Evolutionary conservation across 345 rosid species (phyloP).

Genomic region (Firmiana major): DNA sequence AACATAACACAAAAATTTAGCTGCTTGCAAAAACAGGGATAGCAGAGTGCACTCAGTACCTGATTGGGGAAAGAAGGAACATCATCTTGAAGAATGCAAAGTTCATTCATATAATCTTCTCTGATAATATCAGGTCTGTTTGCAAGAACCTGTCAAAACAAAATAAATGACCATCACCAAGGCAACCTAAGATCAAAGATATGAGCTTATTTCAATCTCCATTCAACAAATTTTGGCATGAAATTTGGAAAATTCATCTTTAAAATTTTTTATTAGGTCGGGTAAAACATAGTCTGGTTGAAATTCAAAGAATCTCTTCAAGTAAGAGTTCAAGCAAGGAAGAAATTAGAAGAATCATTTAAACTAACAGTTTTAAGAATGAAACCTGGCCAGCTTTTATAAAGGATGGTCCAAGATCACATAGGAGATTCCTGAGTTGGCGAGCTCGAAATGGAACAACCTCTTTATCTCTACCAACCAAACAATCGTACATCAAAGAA

Average conservation of each 20-base stretch:
- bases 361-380: not conserved
- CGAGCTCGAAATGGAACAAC: conserved; percentile 89
- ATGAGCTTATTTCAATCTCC: not conserved
- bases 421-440: conserved; percentile 89
- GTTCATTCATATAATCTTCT: conserved; percentile 97
- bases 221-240: not conserved
- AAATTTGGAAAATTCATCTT: not conserved
- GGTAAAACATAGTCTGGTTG: not conserved
- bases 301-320: not conserved
- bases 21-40: not conserved
- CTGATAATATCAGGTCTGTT: conserved; percentile 93
- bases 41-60: conserved; percentile 34
- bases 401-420: conserved; percentile 93
- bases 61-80: conserved; percentile 94
- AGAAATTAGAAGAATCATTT: not conserved
- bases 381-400: conserved; percentile 94
- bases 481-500: conserved; percentile 68
- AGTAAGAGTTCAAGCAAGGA: not conserved
- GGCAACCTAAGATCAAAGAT: not conserved
- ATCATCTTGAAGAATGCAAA: conserved; percentile 96
- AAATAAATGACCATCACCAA: conserved; percentile 5
- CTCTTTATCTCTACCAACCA: conserved; percentile 87
- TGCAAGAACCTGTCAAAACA: conserved; percentile 66
- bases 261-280: not conserved
- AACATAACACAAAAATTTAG: not conserved